These are phyloP conservation scores for Bertia moriformis DNA, from an alignment of 2,329 filamentous ascomycete genomes.

Conservation along the genomic window DNA sequence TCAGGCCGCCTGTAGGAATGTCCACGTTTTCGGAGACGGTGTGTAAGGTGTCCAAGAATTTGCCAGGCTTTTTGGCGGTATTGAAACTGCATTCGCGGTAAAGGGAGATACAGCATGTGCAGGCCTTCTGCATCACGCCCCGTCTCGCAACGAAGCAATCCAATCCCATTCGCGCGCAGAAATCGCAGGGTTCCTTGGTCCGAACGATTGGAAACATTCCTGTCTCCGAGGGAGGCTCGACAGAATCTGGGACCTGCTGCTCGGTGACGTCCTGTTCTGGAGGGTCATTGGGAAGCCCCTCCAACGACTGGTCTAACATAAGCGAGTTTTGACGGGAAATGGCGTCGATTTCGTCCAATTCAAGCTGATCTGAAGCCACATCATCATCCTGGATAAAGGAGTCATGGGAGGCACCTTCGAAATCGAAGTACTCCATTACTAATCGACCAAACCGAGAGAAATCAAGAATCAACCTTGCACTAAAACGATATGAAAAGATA, in stretches of 20 bases:
- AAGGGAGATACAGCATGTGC: conserved; percentile 28
- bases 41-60: conserved; percentile 24
- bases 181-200: conserved; percentile 26
- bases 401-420: not conserved
- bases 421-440: conserved; percentile 1
- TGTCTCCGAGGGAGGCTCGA: not conserved
- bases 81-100: conserved; percentile 29
- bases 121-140: conserved; percentile 22
- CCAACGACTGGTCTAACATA: not conserved
- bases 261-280: not conserved
- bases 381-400: not conserved
- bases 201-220: conserved; percentile 24
- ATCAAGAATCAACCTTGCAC: not conserved
- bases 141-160: conserved; percentile 27
- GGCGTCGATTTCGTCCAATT: not conserved
- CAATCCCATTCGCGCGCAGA: conserved; percentile 26
- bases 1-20: conserved; percentile 18
- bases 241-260: not conserved
- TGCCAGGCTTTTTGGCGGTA: conserved; percentile 20
- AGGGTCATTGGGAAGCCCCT: not conserved
- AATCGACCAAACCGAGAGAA: not conserved
- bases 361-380: not conserved
- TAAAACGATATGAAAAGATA: not conserved
- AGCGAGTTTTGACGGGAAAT: not conserved
- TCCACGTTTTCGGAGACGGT: conserved; percentile 24